Base-by-base conservation (phyloP, 2,329 filamentous ascomycete species). In the Clarireedia paspali region DNA sequence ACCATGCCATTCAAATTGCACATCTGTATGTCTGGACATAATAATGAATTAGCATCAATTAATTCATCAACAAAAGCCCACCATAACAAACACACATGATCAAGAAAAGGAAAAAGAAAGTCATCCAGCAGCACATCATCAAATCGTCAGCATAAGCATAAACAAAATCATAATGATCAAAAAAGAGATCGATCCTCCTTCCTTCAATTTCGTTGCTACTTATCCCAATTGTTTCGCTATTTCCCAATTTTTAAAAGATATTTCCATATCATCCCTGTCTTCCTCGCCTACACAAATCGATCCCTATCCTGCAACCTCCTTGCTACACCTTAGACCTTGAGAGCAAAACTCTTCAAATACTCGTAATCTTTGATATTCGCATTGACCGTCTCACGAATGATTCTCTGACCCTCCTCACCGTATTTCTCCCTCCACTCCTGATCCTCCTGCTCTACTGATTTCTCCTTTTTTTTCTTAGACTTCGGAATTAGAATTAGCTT, bases 261-360 rank as follows among this genome's bases (percentile, higher is more conserved):
- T 34, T 34, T 4, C 30, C 30, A 34, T 34, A 34, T 34, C 30
- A 9, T 34, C 30, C 30, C 30, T 34, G 10, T 34, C 10, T 12
- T 4, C 30, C 1, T 17, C n/a, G n/a, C 15, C 39, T 20, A 7
- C 39, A 42, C 20, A n/a, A 42, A 42, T 20, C n/a, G 7, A 1
- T 4, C 39, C 15, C 14, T 14, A 15, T 15, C 17, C 7, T 7
- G 6, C 6, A 42, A n/a, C 15, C 4, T 20, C 17, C 39, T 15
- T 12, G 20, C 20, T 20, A 14, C 39, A 20, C 6, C 39, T 34
- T 50, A 82, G 59, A 82, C 74, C 70, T 81, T 80, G 66, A 90
- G 77, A 59, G 84, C 84, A 72, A 89, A 94, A 65, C 82, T 79
- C 79, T 88, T 91, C 71, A 94, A 73, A 68, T 91, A 90, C 71